phyloP scores from a whole-genome alignment of 73 alveolate genomes.

The Tetrahymena thermophila region DNA sequence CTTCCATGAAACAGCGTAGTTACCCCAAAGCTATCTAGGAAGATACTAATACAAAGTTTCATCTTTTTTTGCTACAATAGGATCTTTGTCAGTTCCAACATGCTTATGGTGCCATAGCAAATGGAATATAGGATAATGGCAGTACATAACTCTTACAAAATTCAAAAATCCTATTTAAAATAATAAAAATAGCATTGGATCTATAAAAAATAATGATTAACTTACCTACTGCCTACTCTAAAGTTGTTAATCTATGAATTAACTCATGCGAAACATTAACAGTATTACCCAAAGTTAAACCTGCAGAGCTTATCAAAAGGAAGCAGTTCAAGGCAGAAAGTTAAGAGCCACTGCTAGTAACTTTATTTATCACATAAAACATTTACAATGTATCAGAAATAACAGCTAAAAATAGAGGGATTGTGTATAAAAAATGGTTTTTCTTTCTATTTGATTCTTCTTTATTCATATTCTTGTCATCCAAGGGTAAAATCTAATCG shows the following conservation, averaged over 20 bases:
- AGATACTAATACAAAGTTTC: slow-evolving; percentile 44
- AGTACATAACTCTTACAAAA: slow-evolving; percentile 54
- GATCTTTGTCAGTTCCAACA: slow-evolving; percentile 75
- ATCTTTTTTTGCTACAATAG: slow-evolving; percentile 56
- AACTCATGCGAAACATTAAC: slow-evolving; percentile 70
- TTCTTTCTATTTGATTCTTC: neutral
- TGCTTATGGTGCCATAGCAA: slow-evolving; percentile 68
- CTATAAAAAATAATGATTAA: neutral
- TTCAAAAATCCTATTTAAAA: neutral
- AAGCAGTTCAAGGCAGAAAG: neutral
- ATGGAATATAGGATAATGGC: slow-evolving; percentile 74
- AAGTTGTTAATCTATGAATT: slow-evolving; percentile 55
- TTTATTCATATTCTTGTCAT: neutral
- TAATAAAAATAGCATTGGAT: neutral
- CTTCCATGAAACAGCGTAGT: slow-evolving; percentile 49
- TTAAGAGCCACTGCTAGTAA: neutral
- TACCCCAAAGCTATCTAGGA: slow-evolving; percentile 43
- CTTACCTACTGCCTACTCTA: slow-evolving; percentile 57
- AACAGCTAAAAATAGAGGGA: neutral
- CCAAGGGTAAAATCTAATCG: neutral
- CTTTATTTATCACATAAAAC: neutral
- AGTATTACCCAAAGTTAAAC: neutral
- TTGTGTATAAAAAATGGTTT: neutral
- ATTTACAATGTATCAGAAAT: neutral
- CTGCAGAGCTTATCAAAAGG: neutral